These are phyloP conservation scores for Nicotiana attenuata DNA, from an alignment of 257 asterid species.

Conservation along the genomic window DNA sequence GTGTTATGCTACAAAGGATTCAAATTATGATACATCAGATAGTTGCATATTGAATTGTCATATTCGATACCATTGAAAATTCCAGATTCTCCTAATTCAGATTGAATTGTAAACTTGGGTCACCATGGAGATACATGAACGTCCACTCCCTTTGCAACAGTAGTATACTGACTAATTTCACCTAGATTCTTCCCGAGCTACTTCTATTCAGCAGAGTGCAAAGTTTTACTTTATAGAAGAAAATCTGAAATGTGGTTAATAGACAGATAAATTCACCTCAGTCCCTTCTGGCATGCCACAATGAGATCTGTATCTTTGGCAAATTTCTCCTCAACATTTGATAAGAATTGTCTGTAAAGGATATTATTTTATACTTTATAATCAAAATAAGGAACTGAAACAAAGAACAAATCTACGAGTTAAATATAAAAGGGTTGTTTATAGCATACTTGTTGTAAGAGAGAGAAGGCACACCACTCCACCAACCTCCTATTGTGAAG, in stretches of 20 bases:
- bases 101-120: background rate
- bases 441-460: constrained; percentile 55
- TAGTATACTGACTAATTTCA: background rate
- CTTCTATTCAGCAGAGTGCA: background rate
- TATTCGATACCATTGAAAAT: background rate
- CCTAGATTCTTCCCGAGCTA: background rate
- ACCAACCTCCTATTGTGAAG: constrained; percentile 78
- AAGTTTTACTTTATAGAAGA: constrained; percentile 5
- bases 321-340: constrained; percentile 67
- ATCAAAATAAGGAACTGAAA: background rate
- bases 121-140: background rate
- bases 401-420: background rate
- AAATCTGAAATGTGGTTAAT: background rate
- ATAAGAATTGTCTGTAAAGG: constrained; percentile 49
- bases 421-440: background rate
- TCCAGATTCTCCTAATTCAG: background rate
- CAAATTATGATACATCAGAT: background rate
- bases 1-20: background rate
- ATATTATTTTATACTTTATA: constrained; percentile 8
- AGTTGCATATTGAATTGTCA: background rate
- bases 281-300: constrained; percentile 93
- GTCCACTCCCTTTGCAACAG: background rate
- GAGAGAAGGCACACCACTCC: constrained; percentile 90
- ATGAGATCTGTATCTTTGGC: constrained; percentile 79
- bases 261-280: constrained; percentile 55